A percentile compares a stretch with the other conserved stretches of the same genome.
Conservation (phyloP, 306 rosid genomes). For the Lupinus albus region DNA sequence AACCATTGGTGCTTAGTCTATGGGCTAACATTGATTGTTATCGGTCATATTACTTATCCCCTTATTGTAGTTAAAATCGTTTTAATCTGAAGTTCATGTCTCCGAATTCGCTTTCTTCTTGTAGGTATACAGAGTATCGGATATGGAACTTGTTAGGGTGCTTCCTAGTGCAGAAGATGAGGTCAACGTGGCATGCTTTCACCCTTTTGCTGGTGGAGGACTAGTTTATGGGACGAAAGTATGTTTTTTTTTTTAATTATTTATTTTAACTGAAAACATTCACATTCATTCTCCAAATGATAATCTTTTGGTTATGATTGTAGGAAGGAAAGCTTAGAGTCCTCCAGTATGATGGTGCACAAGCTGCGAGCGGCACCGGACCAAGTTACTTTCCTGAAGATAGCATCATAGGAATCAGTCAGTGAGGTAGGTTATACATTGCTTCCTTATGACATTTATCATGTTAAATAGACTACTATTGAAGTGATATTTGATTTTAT, state of each 20-base stretch:
- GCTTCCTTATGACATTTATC: constrained; percentile 30
- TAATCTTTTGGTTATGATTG: constrained; percentile 38
- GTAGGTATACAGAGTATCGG: constrained; percentile 93
- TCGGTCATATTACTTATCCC: constrained; percentile 10
- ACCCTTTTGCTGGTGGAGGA: constrained; percentile 96
- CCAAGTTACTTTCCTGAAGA: constrained; percentile 59
- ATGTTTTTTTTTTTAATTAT: constrained; percentile 4
- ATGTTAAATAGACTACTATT: constrained; percentile 16
- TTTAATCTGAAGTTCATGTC: constrained; percentile 31
- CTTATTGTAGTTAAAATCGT: constrained; percentile 31
- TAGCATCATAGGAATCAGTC: constrained; percentile 45
- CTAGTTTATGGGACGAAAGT: constrained; percentile 98
- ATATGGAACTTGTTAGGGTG: constrained; percentile 97
- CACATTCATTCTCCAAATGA: constrained; percentile 23
- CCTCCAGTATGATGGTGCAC: constrained; percentile 50
- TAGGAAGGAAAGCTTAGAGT: constrained; percentile 98
- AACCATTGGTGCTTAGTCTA: constrained; percentile 11
- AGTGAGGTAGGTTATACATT: constrained; percentile 50
- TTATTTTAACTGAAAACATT: neutral
- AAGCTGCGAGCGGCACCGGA: constrained; percentile 43
- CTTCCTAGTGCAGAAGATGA: constrained; percentile 99
- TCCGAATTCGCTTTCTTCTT: constrained; percentile 38
- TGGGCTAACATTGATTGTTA: constrained; percentile 14
- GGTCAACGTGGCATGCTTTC: constrained; percentile 97
- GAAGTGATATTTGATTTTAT: neutral